phyloP scores from a whole-genome alignment of 2,329 filamentous ascomycete genomes.

The Dryadomyces sulphureus region DNA sequence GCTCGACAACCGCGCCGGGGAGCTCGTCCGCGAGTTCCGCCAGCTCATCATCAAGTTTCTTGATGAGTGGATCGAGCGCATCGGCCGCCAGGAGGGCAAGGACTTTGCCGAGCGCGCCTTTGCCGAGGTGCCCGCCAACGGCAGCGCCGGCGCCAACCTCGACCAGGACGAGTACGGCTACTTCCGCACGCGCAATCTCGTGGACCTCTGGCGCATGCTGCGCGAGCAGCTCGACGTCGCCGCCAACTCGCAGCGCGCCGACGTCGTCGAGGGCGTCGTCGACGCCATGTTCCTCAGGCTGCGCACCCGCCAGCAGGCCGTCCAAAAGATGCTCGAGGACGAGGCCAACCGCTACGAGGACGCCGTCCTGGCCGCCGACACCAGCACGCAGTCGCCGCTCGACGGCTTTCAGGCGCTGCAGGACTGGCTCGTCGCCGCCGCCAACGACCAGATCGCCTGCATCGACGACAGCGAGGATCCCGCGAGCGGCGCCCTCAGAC shows the following conservation, averaged over 20 bases:
- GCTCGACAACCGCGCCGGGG: slow-evolving; percentile 76
- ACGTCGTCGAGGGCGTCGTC: slow-evolving; percentile 88
- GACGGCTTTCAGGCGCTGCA: slow-evolving; percentile 67
- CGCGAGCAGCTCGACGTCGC: slow-evolving; percentile 82
- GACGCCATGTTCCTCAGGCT: slow-evolving; percentile 90
- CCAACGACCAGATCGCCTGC: slow-evolving; percentile 96
- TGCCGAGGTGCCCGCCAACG: background rate
- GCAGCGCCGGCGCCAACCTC: slow-evolving; percentile 55
- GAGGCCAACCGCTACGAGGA: slow-evolving; percentile 63
- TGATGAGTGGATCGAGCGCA: slow-evolving; percentile 95
- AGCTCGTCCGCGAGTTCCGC: slow-evolving; percentile 86
- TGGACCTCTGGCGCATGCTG: slow-evolving; percentile 96
- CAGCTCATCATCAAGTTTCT: slow-evolving; percentile 90
- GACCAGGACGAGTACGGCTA: slow-evolving; percentile 81
- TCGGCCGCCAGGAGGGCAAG: slow-evolving; percentile 67
- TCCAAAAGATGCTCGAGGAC: slow-evolving; percentile 78
- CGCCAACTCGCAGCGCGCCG: slow-evolving; percentile 67
- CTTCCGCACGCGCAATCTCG: slow-evolving; percentile 80
- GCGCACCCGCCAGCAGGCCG: slow-evolving; percentile 66
- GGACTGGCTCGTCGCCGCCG: slow-evolving; percentile 92
- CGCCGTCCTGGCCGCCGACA: slow-evolving; percentile 29
- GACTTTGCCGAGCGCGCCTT: slow-evolving; percentile 67
- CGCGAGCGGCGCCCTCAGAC: slow-evolving; percentile 21
- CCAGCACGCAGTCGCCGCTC: slow-evolving; percentile 17
- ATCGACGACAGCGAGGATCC: slow-evolving; percentile 83